Evolutionary conservation across 2,329 filamentous ascomycete species (phyloP), one percentile per base, ranked within the genome.

Genomic region (Hymenoscyphus salicellus): DNA sequence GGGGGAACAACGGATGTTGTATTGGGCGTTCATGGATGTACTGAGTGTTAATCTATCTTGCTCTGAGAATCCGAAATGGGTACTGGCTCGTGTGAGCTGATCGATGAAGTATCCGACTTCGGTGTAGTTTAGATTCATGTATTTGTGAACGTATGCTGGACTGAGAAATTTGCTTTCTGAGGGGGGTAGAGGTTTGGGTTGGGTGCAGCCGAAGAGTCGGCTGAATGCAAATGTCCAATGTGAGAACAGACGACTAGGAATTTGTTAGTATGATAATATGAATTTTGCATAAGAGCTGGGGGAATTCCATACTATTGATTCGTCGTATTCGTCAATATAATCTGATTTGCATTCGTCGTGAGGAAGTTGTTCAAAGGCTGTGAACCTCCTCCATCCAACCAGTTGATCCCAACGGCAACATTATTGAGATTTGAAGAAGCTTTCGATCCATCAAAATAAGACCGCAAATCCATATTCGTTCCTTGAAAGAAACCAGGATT

Each of bases 141-240:
- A 76, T 55, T 76, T 75, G 69, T 76, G 75, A 4, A 74, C 73
- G 63, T 75, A 76, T 32, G 74, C 72, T 17, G 69, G 70, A 58
- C 61, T 70, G 23, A 69, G 65, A 28, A 62, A 59, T 4, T 63
- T 67, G 33, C 70, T 69, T 17, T 63, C 20, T 5, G 46, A 26
- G 23, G 65, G 57, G 0, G 71, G 69, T 30, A 70, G 66, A 3
- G 68, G 63, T 30, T 67, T 66, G 14, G 66, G 69, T 10, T 59
- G 46, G 11, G 67, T 72, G 63, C 75, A 76, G 20, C 69, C 70
- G 61, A 72, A 76, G 17, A 73, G 65, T 30, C 66, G 67, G 38
- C 70, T 70, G 62, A 76, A 76, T 17, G 73, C 71, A 3, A 67
- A 66, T 41, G 72, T 71, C 71, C 72, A 76, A 57, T 76, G 73